phyloP scores from a whole-genome alignment of 768 basidiomycete genomes.

The Mycena leptocephala region DNA sequence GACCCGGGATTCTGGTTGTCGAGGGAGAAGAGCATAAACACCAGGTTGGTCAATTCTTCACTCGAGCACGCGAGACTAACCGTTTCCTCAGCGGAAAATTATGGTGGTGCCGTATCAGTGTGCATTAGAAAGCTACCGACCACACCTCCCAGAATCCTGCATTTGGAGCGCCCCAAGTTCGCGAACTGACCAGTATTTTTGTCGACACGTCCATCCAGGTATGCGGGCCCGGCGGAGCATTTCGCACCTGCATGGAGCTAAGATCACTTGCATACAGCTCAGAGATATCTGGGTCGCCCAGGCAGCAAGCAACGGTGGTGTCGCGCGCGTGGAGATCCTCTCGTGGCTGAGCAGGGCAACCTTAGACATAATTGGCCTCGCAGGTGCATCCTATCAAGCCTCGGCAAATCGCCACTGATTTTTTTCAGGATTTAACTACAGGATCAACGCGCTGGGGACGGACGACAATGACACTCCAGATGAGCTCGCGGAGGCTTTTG shows the following conservation, averaged over 20 bases:
- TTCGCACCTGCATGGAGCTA: neutral
- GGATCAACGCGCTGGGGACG: slow-evolving; percentile 29
- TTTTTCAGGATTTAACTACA: slow-evolving; percentile 33
- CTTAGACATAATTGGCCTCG: slow-evolving; percentile 71
- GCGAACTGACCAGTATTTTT: slow-evolving; percentile 59
- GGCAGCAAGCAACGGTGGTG: slow-evolving; percentile 34
- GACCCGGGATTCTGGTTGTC: slow-evolving; percentile 39
- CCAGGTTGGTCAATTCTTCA: slow-evolving; percentile 24
- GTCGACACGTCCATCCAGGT: slow-evolving; percentile 55
- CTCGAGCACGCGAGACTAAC: too few relatives aligned
- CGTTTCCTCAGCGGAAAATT: slow-evolving; percentile 41
- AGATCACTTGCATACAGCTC: slow-evolving; percentile 39
- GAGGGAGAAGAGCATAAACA: slow-evolving; percentile 42
- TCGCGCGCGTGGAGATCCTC: slow-evolving; percentile 59
- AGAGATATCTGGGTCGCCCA: slow-evolving; percentile 51
- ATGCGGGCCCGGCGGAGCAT: neutral
- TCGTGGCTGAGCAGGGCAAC: slow-evolving; percentile 67
- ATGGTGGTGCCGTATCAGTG: slow-evolving; percentile 32
- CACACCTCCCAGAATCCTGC: slow-evolving; percentile 56
- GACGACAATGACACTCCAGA: slow-evolving; percentile 42
- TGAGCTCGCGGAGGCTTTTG: slow-evolving; percentile 62
- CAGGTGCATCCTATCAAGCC: too few relatives aligned
- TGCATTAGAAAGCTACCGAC: neutral
- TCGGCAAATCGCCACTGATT: slow-evolving; percentile 45
- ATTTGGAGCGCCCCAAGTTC: slow-evolving; percentile 62